Evolutionary conservation across 208 protist genomes (phyloP), one percentile per base, ranked within the genome.

Genomic region (Phytomonas sp.): DNA sequence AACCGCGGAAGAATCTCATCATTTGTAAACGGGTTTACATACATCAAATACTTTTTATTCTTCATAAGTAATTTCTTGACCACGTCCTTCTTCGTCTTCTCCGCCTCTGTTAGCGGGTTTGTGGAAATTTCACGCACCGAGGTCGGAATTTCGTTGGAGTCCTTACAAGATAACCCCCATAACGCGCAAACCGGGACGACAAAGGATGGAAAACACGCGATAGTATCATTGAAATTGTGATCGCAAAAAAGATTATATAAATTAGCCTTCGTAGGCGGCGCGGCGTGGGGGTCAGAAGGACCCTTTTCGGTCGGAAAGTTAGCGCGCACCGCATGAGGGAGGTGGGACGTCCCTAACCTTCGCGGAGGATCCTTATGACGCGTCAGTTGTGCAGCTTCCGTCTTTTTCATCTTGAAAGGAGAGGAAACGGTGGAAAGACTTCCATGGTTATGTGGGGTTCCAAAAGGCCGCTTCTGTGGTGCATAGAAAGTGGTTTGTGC

Each of bases 401-500:
- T 73, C 30, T 52, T 63, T 49, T 76, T 80, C 12, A 32, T 64
- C 70, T 80, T 71, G 32, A 73, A 80, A 49, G 63, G 71, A 16
- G 76, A 36, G n/a, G 76, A 37, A 8, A 80, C 49, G 5, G 26
- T 52, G 0, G 63, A 70, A 29, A 75, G 70, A 12, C 71, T 63
- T 0, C 70, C 71, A 26, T 61, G 71, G n/a, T 23, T 36, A 8
- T 56, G 16, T 0, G 45, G 45, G 12, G 73, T 60, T 29, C 52
- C 40, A 14, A 63, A 64, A 23, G 78, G 71, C 70, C 64, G 69
- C 80, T 91, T 83, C 81, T 82, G 80, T 45, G 88, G n/a, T 34
- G 80, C 78, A n/a, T 59, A 65, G 42, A 79, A 77, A 14, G 88
- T 56, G 59, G 68, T 29, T 56, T 76, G 81, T n/a, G 76, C 77